These are phyloP conservation scores for Picocystis salinarum DNA, from an alignment of 139 green algal genomes.

Conservation along the genomic window DNA sequence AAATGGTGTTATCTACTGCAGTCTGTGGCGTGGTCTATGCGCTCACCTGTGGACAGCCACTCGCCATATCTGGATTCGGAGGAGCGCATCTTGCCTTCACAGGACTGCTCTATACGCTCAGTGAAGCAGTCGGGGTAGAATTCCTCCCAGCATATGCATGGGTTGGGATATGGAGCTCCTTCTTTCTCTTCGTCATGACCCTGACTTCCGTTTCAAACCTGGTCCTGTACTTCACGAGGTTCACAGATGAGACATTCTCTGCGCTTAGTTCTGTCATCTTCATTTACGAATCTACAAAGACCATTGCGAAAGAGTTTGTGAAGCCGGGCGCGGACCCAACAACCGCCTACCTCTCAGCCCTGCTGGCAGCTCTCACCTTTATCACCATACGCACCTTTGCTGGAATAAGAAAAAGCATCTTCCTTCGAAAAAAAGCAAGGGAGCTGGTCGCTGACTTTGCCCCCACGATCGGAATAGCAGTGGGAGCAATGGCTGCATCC, in stretches of 20 bases:
- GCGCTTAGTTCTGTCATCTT: conserved; percentile 9
- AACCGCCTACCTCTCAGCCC: neutral
- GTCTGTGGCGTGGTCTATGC: conserved; percentile 10
- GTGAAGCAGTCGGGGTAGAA: conserved; percentile 2
- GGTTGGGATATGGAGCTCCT: conserved; percentile 10
- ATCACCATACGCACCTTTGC: conserved; percentile 1
- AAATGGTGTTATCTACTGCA: conserved; percentile 8
- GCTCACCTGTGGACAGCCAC: conserved; percentile 6
- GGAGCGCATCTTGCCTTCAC: conserved; percentile 9
- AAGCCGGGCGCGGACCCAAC: neutral
- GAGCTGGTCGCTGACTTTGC: conserved; percentile 8
- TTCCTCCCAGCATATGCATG: conserved; percentile 11
- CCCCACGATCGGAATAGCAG: conserved; percentile 7
- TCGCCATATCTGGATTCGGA: conserved; percentile 7
- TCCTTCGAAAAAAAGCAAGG: conserved; percentile 4
- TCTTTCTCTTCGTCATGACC: conserved; percentile 3
- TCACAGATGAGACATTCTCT: conserved; percentile 14
- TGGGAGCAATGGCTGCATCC: neutral
- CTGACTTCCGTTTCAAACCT: conserved; percentile 11
- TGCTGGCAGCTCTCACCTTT: conserved; percentile 1
- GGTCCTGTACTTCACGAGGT: conserved; percentile 11
- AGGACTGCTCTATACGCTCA: conserved; percentile 7
- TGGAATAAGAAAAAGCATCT: neutral
- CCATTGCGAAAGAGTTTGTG: conserved; percentile 4
- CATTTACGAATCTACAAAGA: conserved; percentile 6